Base-by-base conservation (phyloP, 1,284 basidiomycete genomes). In the Fomitopsis schrenkii region DNA sequence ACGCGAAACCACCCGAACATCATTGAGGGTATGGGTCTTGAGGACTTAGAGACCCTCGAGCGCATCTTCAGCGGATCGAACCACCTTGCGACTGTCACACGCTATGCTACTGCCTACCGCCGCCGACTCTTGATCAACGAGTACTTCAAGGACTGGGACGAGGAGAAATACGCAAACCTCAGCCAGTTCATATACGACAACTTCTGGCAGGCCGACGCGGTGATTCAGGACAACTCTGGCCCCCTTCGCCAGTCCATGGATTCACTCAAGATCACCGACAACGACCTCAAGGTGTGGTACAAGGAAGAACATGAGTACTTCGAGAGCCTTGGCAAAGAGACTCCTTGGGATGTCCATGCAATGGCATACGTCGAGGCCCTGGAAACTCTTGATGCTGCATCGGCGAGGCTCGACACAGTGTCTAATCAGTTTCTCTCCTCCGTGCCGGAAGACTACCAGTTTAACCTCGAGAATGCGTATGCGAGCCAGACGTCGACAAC, bases 11-110 rank as follows among this genome's bases (percentile, higher is more conserved):
- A 74, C 40, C 71, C 68, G 3, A 44, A 68, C 15, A 65, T 67
- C 46, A 59, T 62, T 6, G 12, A 40, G 3, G 69, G 69, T 1
- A 52, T 65, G 35, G 70, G 74, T 0, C 57, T 72, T 1, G 72
- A 74, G 56, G 72, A 74, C 55, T 63, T 73, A 15, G 69, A 73
- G 55, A 67, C 60, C 0, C 66, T 66, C n/a, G 70, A 75, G 55
- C 62, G 60, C 0, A 38, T 72, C 1, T 75, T 74, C 55, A 70
- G 70, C 3, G 61, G 57, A 5, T 70, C 68, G 7, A 74, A 74
- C 59, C 50, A 38, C 3, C 60, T 67, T 6, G 72, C 70, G 0
- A 12, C 53, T 0, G 35, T 64, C 41, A 70, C 67, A 19, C 64
- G 70, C 8, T 69, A 74, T 59, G 64, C 67, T 0, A 67, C 68